phyloP scores from a whole-genome alignment of 1,284 basidiomycete genomes.

The Pyrrhoderma noxium region DNA sequence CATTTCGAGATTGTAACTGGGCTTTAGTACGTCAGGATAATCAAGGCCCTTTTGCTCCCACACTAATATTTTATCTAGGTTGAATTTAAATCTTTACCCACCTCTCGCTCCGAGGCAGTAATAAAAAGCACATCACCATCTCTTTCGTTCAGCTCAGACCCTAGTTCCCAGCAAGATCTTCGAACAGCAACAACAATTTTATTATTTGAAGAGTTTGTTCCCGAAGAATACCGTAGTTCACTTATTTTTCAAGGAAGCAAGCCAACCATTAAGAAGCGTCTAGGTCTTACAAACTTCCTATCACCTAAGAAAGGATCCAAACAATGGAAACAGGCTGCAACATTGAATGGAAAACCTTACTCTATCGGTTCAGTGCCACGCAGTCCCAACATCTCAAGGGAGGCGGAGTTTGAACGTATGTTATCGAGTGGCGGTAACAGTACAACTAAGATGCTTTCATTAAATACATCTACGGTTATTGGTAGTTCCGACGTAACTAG shows the following conservation, averaged over 20 bases:
- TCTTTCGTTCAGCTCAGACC: conserved; percentile 4
- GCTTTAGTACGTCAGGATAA: conserved; percentile 57
- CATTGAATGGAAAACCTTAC: conserved; percentile 70
- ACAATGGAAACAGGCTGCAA: conserved; percentile 71
- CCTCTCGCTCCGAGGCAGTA: conserved; percentile 15
- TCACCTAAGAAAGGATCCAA: conserved; percentile 31
- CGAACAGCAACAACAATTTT: conserved; percentile 54
- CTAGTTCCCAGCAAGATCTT: conserved; percentile 36
- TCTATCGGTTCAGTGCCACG: conserved; percentile 60
- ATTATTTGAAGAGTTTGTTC: conserved; percentile 85
- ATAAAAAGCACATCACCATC: conserved; percentile 1
- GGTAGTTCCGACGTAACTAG: conserved; percentile 3
- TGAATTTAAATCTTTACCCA: conserved; percentile 70
- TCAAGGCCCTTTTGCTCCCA: neutral
- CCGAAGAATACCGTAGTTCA: conserved; percentile 75
- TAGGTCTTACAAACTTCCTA: conserved; percentile 30
- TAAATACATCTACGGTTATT: conserved; percentile 26
- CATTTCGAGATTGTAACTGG: conserved; percentile 84
- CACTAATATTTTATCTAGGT: conserved; percentile 41
- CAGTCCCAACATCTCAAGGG: conserved; percentile 42
- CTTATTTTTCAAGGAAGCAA: conserved; percentile 43
- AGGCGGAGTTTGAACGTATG: conserved; percentile 76
- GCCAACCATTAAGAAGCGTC: conserved; percentile 27
- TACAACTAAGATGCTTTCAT: conserved; percentile 53
- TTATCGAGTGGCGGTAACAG: conserved; percentile 42